Base-by-base conservation (phyloP, 768 basidiomycete genomes). In the Lactarius hatsudake region DNA sequence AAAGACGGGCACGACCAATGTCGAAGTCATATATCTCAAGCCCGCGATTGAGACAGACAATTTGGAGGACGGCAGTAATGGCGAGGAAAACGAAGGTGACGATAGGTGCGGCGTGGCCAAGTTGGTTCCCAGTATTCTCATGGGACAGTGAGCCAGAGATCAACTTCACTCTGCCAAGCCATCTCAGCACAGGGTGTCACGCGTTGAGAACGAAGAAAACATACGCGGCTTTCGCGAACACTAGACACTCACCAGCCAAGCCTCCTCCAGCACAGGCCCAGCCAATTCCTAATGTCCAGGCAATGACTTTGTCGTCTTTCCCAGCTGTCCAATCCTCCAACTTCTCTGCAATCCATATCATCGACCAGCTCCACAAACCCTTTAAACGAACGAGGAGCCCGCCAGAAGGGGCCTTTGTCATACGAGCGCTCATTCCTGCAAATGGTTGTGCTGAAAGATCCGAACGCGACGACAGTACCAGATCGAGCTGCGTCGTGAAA, bases 191-290 rank as follows among this genome's bases (percentile, higher is more conserved):
- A 28, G n/a, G 61, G 13, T 6, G n/a, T 2, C 30, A 28, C 34
- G 18, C 51, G 2, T 10, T 12, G 48, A 59, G 61, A 20, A 15
- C 30, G 28, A 26, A 23, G 43, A 34, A 36, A 10, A 80, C 87
- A 73, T 72, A 89, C 88, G 83, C 85, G 28, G 88, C 81, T 73
- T 87, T 90, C 7, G 89, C 89, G 68, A 98, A 96, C 3, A 98
- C 93, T 65, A 98, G 81, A 76, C 88, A 91, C 51, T 88, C 87
- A 6, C 96, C 96, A 7, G 94, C 93, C 45, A 98, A 80, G 42
- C 93, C 90, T 15, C 96, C 96, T 40, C 96, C 95, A 63, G 88
- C 87, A 69, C 94, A 94, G 2, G 94, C 91, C 96, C 96, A 98
- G 1, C 89, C 89, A 59, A 98, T 93, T 17, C 95, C 96, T 55